These are phyloP conservation scores for Dryas octopetala DNA, from an alignment of 306 rosid genomes.

Conservation along the genomic window DNA sequence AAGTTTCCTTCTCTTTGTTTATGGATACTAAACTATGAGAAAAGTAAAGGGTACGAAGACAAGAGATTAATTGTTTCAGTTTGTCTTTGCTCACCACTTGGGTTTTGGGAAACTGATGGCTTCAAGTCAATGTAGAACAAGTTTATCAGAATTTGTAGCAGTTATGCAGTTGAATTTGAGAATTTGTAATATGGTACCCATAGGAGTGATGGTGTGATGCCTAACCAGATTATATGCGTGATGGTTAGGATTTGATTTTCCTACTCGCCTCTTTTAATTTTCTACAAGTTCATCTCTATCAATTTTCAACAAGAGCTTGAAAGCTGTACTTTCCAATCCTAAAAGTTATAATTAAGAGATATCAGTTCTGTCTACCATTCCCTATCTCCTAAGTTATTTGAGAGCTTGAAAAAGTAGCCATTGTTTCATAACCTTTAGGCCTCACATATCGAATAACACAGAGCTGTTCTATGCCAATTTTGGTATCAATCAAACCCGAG, in stretches of 20 bases:
- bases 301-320: background rate
- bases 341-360: background rate
- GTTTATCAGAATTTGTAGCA: background rate
- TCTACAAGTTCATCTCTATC: background rate
- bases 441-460: background rate
- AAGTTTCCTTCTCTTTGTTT: background rate
- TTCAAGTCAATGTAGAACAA: background rate
- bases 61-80: background rate
- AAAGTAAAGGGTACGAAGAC: background rate
- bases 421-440: background rate
- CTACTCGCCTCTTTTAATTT: background rate
- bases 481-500: background rate
- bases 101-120: background rate
- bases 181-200: background rate
- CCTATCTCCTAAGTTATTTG: background rate
- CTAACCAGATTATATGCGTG: background rate
- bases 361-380: background rate
- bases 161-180: background rate
- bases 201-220: background rate
- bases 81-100: background rate
- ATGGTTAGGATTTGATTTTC: background rate
- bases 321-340: background rate
- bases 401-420: background rate
- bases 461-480: constrained; percentile 6
- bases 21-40: background rate